phyloP scores from a whole-genome alignment of 192 early-diverging fungal genomes.

The Gryganskiella cystojenkinii region DNA sequence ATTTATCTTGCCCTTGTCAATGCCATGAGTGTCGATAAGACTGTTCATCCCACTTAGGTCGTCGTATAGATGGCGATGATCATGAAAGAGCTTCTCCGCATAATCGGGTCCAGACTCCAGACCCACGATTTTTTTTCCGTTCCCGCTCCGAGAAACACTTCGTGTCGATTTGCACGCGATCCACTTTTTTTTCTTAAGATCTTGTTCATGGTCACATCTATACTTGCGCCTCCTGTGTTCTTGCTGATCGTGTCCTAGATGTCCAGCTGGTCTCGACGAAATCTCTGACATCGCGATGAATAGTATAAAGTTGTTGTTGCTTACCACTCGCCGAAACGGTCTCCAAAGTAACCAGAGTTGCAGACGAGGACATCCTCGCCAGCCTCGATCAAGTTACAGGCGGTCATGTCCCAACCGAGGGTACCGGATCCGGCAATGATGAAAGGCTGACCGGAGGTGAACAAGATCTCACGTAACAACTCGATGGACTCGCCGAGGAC shows the following conservation, averaged over 20 bases:
- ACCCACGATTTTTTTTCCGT: not conserved
- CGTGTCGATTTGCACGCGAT: no score
- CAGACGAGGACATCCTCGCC: conserved; percentile 90
- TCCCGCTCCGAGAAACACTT: not conserved
- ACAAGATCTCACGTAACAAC: conserved; percentile 82
- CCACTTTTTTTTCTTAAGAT: no score
- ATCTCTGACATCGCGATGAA: no score
- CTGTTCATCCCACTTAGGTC: no score
- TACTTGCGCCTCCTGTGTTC: conserved; percentile 6
- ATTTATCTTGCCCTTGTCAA: no score
- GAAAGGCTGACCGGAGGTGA: conserved; percentile 92
- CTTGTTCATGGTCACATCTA: not conserved
- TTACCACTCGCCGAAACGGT: conserved; percentile 92
- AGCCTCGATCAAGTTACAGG: conserved; percentile 89
- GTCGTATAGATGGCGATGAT: not conserved
- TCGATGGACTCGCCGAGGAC: conserved; percentile 90
- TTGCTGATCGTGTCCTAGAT: not conserved
- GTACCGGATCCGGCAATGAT: conserved; percentile 96
- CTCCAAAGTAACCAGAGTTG: conserved; percentile 96
- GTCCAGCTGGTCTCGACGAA: not conserved
- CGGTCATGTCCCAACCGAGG: conserved; percentile 97
- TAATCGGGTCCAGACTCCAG: not conserved
- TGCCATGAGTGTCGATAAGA: no score
- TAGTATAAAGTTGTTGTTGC: no score
- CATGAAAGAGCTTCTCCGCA: conserved; percentile 10